Percentiles rank a stretch among this genome's conserved stretches.
These are phyloP conservation scores for Butyriboletus appendiculatus DNA, from an alignment of 1,284 basidiomycete genomes.

Conservation along the genomic window DNA sequence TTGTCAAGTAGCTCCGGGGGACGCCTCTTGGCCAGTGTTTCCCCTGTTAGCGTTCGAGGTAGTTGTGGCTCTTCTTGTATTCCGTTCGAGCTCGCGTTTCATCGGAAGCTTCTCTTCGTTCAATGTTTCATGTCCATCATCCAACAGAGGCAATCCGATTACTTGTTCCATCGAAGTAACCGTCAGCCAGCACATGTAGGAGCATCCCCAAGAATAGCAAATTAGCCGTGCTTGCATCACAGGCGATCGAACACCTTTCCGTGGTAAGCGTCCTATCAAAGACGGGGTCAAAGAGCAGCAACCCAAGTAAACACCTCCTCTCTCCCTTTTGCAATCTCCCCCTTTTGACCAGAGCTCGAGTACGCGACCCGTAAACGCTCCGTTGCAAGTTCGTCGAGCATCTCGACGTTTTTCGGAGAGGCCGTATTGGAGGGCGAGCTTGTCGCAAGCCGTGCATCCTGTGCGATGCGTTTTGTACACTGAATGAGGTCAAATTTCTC, in stretches of 20 bases:
- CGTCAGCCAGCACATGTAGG: neutral
- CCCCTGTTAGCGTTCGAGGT: neutral
- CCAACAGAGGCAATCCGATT: neutral
- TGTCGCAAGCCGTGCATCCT: slow-evolving; percentile 36
- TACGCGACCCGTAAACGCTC: slow-evolving; percentile 66
- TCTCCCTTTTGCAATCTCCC: slow-evolving; percentile 35
- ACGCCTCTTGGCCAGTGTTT: neutral
- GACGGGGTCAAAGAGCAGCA: slow-evolving; percentile 16
- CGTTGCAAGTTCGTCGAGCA: slow-evolving; percentile 72
- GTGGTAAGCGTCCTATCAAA: slow-evolving; percentile 1
- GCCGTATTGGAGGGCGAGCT: slow-evolving; percentile 58
- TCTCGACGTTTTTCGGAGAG: slow-evolving; percentile 50
- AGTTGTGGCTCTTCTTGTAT: neutral
- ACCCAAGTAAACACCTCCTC: slow-evolving; percentile 38
- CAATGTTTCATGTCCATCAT: neutral
- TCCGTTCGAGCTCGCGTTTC: neutral
- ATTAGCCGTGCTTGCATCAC: neutral
- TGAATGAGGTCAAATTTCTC: slow-evolving; percentile 24
- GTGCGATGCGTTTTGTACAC: slow-evolving; percentile 59
- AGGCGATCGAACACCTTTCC: neutral
- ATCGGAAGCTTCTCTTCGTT: neutral
- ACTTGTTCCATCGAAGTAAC: neutral
- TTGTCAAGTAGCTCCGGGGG: neutral
- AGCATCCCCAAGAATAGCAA: slow-evolving; percentile 2
- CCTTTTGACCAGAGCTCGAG: slow-evolving; percentile 35